Conservation (phyloP, 2,329 filamentous ascomycete species). For the Sporothrix protearum region DNA sequence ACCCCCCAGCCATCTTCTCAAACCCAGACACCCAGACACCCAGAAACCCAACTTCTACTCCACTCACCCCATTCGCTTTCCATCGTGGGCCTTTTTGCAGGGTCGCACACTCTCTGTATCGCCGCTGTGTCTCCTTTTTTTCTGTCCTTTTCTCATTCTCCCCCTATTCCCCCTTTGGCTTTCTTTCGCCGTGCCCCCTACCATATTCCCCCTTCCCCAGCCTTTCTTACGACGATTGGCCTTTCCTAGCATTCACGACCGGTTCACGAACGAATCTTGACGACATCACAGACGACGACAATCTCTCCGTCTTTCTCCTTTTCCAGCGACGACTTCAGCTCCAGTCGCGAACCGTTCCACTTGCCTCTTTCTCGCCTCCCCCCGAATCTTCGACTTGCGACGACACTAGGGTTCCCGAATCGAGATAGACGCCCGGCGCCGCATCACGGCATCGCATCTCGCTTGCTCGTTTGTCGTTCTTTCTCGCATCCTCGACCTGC, state of each 20-base stretch:
- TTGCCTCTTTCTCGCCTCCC: not conserved
- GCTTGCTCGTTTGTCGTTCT: slow-evolving; percentile 8
- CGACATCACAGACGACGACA: not conserved
- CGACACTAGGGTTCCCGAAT: not conserved
- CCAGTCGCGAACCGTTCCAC: not conserved
- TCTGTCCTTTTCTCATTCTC: slow-evolving; percentile 5
- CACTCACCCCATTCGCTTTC: slow-evolving; percentile 14
- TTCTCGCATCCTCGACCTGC: not conserved
- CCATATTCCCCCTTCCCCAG: slow-evolving; percentile 14
- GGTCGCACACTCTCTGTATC: not conserved
- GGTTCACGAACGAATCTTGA: not conserved
- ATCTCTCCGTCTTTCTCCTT: not conserved
- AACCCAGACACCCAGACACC: slow-evolving; percentile 7
- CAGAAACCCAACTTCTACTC: not conserved
- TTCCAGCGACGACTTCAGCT: not conserved
- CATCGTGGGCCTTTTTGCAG: slow-evolving; percentile 12
- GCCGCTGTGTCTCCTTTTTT: slow-evolving; percentile 19
- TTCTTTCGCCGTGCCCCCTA: not conserved
- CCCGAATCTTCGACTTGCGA: not conserved
- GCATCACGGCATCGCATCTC: slow-evolving; percentile 10
- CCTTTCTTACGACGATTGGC: slow-evolving; percentile 21
- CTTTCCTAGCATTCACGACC: slow-evolving; percentile 1
- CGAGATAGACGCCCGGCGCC: slow-evolving; percentile 2
- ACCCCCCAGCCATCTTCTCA: slow-evolving; percentile 21
- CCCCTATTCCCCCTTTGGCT: slow-evolving; percentile 23